Conservation (phyloP, 345 rosid genomes). For the Ailanthus altissimus region DNA sequence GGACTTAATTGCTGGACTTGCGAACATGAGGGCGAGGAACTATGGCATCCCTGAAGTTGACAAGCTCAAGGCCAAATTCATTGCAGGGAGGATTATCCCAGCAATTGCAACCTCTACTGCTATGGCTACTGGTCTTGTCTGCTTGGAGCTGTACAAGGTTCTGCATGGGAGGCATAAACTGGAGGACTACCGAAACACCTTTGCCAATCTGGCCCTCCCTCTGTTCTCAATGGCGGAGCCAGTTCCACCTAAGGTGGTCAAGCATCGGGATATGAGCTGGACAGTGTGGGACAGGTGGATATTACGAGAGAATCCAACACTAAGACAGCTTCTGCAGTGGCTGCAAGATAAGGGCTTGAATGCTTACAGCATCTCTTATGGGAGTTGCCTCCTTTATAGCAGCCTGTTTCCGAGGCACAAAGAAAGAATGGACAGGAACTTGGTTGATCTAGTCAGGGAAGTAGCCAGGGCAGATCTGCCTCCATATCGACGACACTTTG, state of each 20-base stretch:
- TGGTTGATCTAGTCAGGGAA: constrained; percentile 79
- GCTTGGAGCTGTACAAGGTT: constrained; percentile 72
- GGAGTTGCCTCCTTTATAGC: constrained; percentile 83
- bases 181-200: constrained; percentile 70
- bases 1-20: constrained; percentile 74
- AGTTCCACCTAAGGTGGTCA: constrained; percentile 74
- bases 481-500: constrained; percentile 63
- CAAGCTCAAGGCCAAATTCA: constrained; percentile 77
- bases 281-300: constrained; percentile 97
- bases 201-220: constrained; percentile 73
- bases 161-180: constrained; percentile 61
- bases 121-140: constrained; percentile 85
- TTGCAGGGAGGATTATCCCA: constrained; percentile 79
- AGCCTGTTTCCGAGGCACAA: constrained; percentile 78
- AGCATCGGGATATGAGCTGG: constrained; percentile 86
- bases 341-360: constrained; percentile 69
- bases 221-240: constrained; percentile 81
- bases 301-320: constrained; percentile 62
- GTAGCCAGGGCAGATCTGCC: constrained; percentile 81
- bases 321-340: constrained; percentile 81
- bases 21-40: constrained; percentile 85
- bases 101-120: constrained; percentile 89
- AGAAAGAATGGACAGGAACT: constrained; percentile 84
- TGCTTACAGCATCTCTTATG: constrained; percentile 86
- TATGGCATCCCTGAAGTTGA: constrained; percentile 72